These are phyloP conservation scores for Aspergillus biplanus DNA, from an alignment of 495 filamentous ascomycete genomes.

Conservation along the genomic window DNA sequence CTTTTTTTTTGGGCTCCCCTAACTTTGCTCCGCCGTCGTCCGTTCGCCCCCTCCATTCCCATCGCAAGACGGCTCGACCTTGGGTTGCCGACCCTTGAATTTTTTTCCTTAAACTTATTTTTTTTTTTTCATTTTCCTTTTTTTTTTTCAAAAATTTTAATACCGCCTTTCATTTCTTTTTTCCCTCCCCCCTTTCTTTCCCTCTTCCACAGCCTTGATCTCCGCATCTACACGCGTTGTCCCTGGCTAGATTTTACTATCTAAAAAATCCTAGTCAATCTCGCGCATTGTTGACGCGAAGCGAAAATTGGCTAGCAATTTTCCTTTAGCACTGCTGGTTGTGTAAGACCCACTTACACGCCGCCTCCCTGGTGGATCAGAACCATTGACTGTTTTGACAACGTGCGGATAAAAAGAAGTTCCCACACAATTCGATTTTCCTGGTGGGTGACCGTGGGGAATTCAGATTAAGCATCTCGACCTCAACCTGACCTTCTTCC, in stretches of 20 bases:
- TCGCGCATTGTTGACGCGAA: constrained; percentile 50
- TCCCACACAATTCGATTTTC: constrained; percentile 45
- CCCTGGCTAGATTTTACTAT: constrained; percentile 30
- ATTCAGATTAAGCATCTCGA: constrained; percentile 48
- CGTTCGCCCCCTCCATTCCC: constrained; percentile 38
- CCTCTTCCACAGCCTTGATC: constrained; percentile 32
- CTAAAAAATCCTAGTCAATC: constrained; percentile 31
- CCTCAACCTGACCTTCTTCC: constrained; percentile 35
- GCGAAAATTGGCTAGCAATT: constrained; percentile 33
- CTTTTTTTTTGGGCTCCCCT: constrained; percentile 29
- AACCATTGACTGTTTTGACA: constrained; percentile 48
- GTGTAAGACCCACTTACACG: constrained; percentile 51
- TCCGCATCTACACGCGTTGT: constrained; percentile 35
- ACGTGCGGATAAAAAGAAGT: constrained; percentile 53
- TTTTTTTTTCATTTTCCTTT: constrained; percentile 26
- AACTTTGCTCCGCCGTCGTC: constrained; percentile 36
- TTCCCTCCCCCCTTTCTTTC: constrained; percentile 26
- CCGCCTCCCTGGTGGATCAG: constrained; percentile 52
- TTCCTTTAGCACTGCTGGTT: constrained; percentile 44
- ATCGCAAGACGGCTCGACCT: constrained; percentile 27
- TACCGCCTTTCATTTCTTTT: constrained; percentile 27
- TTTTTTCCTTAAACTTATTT: constrained; percentile 29
- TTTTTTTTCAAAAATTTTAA: constrained; percentile 28
- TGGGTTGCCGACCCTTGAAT: constrained; percentile 26
- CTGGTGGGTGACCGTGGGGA: constrained; percentile 53